Evolutionary conservation across 1,284 basidiomycete species (phyloP).

Genomic region (Ganoderma resinaceum): DNA sequence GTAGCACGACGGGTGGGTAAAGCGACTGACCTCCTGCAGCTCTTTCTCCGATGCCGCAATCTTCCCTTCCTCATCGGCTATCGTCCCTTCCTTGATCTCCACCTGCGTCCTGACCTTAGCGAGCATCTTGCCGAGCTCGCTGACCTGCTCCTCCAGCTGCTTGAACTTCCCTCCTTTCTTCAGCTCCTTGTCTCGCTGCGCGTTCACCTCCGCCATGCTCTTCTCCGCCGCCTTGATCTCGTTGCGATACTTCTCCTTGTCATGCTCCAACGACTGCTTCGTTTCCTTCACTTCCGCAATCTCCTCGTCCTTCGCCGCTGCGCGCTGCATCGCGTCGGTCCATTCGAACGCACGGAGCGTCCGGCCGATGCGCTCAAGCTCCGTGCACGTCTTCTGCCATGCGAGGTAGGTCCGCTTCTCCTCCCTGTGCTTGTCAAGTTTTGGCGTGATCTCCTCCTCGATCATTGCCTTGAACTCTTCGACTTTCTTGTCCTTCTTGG

Average conservation of each 20-base stretch:
- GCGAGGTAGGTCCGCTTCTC: slow-evolving; percentile 93
- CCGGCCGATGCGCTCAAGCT: slow-evolving; percentile 90
- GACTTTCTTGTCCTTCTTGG: slow-evolving; percentile 97
- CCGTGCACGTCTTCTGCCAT: slow-evolving; percentile 90
- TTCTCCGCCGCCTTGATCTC: slow-evolving; percentile 61
- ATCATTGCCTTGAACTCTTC: slow-evolving; percentile 87
- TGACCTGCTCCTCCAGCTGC: slow-evolving; percentile 81
- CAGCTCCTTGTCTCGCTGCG: slow-evolving; percentile 70
- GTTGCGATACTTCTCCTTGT: slow-evolving; percentile 56
- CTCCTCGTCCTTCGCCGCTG: slow-evolving; percentile 58
- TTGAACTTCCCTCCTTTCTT: slow-evolving; percentile 81
- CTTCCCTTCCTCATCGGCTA: slow-evolving; percentile 83
- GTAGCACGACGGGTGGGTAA: not conserved
- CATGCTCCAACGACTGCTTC: slow-evolving; percentile 52
- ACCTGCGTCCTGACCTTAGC: slow-evolving; percentile 89
- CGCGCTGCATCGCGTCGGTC: slow-evolving; percentile 61
- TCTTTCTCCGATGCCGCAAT: slow-evolving; percentile 63
- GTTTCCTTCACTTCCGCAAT: slow-evolving; percentile 57
- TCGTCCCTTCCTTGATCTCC: slow-evolving; percentile 81
- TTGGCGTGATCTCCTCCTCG: slow-evolving; percentile 93
- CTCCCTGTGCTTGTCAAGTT: slow-evolving; percentile 88
- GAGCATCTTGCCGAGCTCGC: slow-evolving; percentile 83
- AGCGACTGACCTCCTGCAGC: slow-evolving; percentile 61
- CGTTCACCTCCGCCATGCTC: slow-evolving; percentile 62
- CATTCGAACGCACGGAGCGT: slow-evolving; percentile 92